Evolutionary conservation across 192 early-diverging fungal species (phyloP).

Genomic region (Ambispora gerdemannii): DNA sequence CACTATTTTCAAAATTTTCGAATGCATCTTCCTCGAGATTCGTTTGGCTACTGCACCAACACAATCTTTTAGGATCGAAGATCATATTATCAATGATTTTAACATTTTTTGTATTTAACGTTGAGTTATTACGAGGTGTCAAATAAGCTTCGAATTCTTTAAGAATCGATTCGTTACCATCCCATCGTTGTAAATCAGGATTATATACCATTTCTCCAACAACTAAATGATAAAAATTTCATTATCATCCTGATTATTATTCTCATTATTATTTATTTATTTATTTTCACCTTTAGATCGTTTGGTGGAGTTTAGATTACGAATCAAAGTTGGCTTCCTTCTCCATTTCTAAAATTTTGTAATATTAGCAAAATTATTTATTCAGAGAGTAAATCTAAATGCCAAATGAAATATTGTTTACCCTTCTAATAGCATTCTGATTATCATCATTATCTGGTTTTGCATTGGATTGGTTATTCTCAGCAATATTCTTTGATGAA

Average conservation of each 20-base stretch:
- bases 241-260: not conserved
- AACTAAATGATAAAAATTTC: not conserved
- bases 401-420: too few relatives aligned
- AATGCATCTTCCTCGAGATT: constrained; percentile 16
- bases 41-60: not conserved
- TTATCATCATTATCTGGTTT: too few relatives aligned
- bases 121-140: not conserved
- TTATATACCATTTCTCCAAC: constrained; percentile 29
- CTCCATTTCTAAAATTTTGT: not conserved
- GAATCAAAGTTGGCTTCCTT: constrained; percentile 19
- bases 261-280: not conserved
- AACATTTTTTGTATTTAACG: constrained; percentile 3
- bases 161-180: constrained; percentile 22
- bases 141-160: constrained; percentile 16
- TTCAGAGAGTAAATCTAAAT: too few relatives aligned
- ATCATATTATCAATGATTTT: constrained; percentile 23
- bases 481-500: too few relatives aligned
- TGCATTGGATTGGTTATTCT: too few relatives aligned
- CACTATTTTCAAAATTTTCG: constrained; percentile 13
- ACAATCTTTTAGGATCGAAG: constrained; percentile 18
- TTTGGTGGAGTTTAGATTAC: not conserved
- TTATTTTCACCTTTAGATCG: not conserved
- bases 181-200: constrained; percentile 16
- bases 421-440: too few relatives aligned
- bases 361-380: constrained; percentile 6